Base-by-base conservation (phyloP, 331 rosid species). In the Quercus phellos region DNA sequence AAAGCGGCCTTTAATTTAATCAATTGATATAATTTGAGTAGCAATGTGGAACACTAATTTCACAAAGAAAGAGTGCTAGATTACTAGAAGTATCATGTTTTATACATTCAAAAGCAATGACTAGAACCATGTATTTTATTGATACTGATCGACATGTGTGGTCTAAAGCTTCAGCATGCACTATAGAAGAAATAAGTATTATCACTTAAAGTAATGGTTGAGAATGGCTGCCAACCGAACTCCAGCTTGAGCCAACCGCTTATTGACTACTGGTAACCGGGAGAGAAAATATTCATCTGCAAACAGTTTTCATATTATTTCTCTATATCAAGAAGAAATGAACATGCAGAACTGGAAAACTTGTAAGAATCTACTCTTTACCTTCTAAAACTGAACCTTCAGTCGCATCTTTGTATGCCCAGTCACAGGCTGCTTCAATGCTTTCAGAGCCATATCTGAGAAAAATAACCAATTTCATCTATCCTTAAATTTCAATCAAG, bases 361-460 rank as follows among this genome's bases (percentile, higher is more conserved):
- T 68, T 1, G 4, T 59, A 68, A 75, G 17, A 35, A 43, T 17
- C 38, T 8, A 27, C 12, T 50, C 50, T 55, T 74, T 83, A 93
- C 98, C 97, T 79, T 67, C 73, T 16, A 94, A 87, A 30, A 56
- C 81, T 71, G 95, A 84, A 55, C 85, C 89, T 78, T 92, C 89
- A 13, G 76, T 18, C 19, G 78, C 97, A 32, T 80, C 97, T 83
- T 83, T 83, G 77, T 94, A 90, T 73, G 97, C 96, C 92, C 87
- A 92, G 54, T 84, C 70, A 75, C 97, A 94, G 8, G 97, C 98
- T 61, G 89, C 90, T 80, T 82, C 4, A 64, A 77, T 84, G 30
- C 97, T 74, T 84, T 94, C 97, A 55, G 92, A 72, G 69, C 97
- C 98, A 74, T 92, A 92, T 83, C 98, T 94, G 79, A 81, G 7